A percentile compares a stretch with the other conserved stretches of the same genome.
Conservation (phyloP, 345 rosid genomes). For the Citrus sinensis region DVS_A1.0 CM039166.1:25920501-25921000, state of each 20-base stretch:
- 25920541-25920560: neutral
- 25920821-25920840: no score
- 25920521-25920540: neutral
- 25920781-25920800: neutral
- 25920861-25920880: neutral
- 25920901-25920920: neutral
- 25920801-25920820: neutral
- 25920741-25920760: neutral
- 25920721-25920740: neutral
- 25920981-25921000: neutral
- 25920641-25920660: neutral
- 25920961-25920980: no score
- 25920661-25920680: no score
- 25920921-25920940: neutral
- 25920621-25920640: neutral
- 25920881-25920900: neutral
- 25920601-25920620: neutral
- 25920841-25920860: neutral
- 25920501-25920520: no score
- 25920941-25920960: no score
- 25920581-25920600: neutral
- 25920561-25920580: neutral
- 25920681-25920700: neutral
- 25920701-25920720: neutral
- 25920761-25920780: neutral